Evolutionary conservation across 441 rosid species (phyloP), one percentile per base, ranked within the genome.

Genomic region (Eruca vesicaria): DNA sequence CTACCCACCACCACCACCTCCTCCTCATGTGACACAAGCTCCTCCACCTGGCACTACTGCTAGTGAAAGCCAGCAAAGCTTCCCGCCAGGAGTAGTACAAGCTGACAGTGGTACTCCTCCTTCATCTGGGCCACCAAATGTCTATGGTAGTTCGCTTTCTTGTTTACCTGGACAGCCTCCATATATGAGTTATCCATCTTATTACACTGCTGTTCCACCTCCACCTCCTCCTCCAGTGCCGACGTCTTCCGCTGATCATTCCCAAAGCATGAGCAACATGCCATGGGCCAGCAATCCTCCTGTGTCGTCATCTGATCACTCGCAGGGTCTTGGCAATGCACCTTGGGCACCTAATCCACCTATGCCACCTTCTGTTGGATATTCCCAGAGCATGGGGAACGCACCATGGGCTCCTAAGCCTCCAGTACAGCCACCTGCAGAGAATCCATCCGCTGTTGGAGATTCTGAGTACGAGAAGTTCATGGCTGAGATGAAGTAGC

Each of bases 401-500:
- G 85, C 80, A 45, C 93, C 97, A 7, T 91, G 96, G 98, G 90
- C 94, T 12, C 69, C 88, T 32, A 87, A 84, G 69, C 90, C 89
- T 43, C 88, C 91, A 5, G 75, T 65, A 55, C 89, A 84, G 18
- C 88, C 95, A 9, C 79, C 91, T 83, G 81, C 86, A 32, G 97
- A 86, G 73, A 92, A 87, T 82, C 14, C 87, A 66, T 31, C 84
- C 28, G 78, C 84, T 82, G 94, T 90, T 81, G 85, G 89, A 11
- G 97, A 93, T 80, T 83, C 92, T 9, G 97, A 91, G 84, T 96
- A 91, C 73, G 96, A 93, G 81, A 96, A 92, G 84, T 93, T 96
- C 79, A 91, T 96, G 98, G 87, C 93, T 19, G 98, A 96, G 89
- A 88, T 92, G 94, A 91, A 96, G 78, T 93, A 88, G 88, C 18